phyloP scores from a whole-genome alignment of 768 basidiomycete genomes.

The Mycena capillaripes region DNA sequence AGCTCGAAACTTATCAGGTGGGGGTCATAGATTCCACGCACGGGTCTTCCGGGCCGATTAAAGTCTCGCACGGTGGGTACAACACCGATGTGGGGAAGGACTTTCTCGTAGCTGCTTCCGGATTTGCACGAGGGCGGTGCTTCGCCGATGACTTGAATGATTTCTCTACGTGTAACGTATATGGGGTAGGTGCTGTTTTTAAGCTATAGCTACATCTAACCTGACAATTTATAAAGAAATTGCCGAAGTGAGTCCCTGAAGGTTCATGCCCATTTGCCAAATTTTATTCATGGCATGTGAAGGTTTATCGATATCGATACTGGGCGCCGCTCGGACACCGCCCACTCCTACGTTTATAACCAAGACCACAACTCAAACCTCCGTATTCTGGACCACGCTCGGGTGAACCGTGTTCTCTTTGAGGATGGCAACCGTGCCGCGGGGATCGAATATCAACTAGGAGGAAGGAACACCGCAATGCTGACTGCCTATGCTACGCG shows the following conservation, averaged over 20 bases:
- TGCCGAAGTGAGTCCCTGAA: background rate
- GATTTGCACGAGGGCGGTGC: constrained; percentile 62
- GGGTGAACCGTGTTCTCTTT: constrained; percentile 63
- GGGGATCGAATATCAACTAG: constrained; percentile 63
- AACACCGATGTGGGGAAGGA: constrained; percentile 57
- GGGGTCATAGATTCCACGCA: background rate
- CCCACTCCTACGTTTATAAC: constrained; percentile 66
- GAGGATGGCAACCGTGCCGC: constrained; percentile 60
- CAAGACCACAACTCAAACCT: constrained; percentile 58
- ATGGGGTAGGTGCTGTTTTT: constrained; percentile 55
- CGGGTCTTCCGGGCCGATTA: constrained; percentile 50
- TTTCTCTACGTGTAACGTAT: constrained; percentile 57
- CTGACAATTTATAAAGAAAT: background rate
- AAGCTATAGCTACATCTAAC: no score
- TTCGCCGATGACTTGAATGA: constrained; percentile 62
- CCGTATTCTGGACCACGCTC: constrained; percentile 51
- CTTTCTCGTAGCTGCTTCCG: constrained; percentile 59
- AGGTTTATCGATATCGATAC: constrained; percentile 68
- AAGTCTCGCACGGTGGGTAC: constrained; percentile 57
- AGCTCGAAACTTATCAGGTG: constrained; percentile 12
- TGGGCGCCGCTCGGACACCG: constrained; percentile 69
- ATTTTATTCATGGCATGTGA: background rate
- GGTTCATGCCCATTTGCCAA: no score
- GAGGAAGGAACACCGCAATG: constrained; percentile 33
- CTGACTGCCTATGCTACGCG: constrained; percentile 49